phyloP scores from a whole-genome alignment of 1,139 yeast species.

The Taphrina wiesneri region DNA sequence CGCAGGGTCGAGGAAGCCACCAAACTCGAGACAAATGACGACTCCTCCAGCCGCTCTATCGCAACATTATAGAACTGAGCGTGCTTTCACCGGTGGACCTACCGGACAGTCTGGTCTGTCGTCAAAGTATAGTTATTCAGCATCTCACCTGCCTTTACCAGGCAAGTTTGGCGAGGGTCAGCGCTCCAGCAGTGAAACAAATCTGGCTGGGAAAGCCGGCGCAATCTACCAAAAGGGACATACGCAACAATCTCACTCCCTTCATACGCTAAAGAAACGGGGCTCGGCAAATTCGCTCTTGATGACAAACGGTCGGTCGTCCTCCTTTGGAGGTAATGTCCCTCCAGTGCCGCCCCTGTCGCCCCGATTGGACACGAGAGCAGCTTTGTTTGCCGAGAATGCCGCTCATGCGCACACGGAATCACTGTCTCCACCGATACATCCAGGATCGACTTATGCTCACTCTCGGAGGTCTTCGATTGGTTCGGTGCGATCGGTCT shows the following conservation, averaged over 20 bases:
- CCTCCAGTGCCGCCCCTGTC: slow-evolving; percentile 25
- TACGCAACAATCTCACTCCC: slow-evolving; percentile 15
- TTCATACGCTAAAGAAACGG: slow-evolving; percentile 10
- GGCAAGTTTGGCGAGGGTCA: not conserved
- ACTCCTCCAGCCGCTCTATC: slow-evolving; percentile 30
- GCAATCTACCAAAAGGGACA: slow-evolving; percentile 4
- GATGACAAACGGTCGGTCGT: not conserved
- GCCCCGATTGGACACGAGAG: slow-evolving; percentile 12
- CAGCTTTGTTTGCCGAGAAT: slow-evolving; percentile 19
- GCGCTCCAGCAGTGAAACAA: slow-evolving; percentile 30
- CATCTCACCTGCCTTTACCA: slow-evolving; percentile 20
- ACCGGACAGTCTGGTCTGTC: slow-evolving; percentile 1
- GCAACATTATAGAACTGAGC: slow-evolving; percentile 21
- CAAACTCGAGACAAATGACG: slow-evolving; percentile 13
- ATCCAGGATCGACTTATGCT: not conserved
- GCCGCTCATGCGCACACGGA: slow-evolving; percentile 24
- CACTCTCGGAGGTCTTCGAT: slow-evolving; percentile 1
- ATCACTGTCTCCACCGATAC: slow-evolving; percentile 7
- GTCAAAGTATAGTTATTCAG: slow-evolving; percentile 4
- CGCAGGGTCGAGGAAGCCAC: not conserved
- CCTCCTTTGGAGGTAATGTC: slow-evolving; percentile 14
- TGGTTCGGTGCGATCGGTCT: slow-evolving; percentile 10
- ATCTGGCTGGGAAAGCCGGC: not conserved
- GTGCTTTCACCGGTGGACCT: not conserved
- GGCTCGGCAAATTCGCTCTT: slow-evolving; percentile 17